These are phyloP conservation scores for Rhynchospora pubera DNA, from an alignment of 176 grass and related monocot species.

Conservation along the genomic window DNA sequence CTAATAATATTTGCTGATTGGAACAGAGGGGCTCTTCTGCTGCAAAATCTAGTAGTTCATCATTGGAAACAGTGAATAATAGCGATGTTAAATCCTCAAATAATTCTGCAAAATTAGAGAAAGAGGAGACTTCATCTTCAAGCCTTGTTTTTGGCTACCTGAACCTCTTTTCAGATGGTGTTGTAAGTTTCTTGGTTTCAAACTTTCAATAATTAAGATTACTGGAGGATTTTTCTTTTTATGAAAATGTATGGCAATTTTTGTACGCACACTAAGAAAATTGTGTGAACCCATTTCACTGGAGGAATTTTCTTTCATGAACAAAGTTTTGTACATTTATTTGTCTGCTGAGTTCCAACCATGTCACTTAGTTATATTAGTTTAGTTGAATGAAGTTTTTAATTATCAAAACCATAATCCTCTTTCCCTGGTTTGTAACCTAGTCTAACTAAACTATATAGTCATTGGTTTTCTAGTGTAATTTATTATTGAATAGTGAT, in stretches of 20 bases:
- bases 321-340: background rate
- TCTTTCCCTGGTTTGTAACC: background rate
- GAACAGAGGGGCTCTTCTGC: conserved; percentile 41
- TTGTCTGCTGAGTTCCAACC: background rate
- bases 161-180: conserved; percentile 97
- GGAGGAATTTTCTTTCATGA: background rate
- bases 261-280: background rate
- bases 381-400: conserved; percentile 2
- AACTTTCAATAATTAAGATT: conserved; percentile 21
- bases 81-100: conserved; percentile 15
- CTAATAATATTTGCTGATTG: conserved; percentile 11
- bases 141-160: conserved; percentile 96
- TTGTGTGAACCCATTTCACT: background rate
- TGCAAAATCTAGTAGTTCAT: conserved; percentile 11
- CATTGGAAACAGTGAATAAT: conserved; percentile 30
- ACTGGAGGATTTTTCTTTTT: conserved; percentile 8
- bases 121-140: conserved; percentile 39
- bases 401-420: background rate
- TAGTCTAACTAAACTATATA: background rate
- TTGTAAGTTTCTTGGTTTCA: conserved; percentile 68
- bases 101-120: conserved; percentile 25
- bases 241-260: background rate
- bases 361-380: background rate
- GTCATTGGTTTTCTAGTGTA: background rate
- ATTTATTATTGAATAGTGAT: background rate